These are phyloP conservation scores for Amphirosellinia nigrospora DNA, from an alignment of 495 filamentous ascomycete genomes.

Conservation along the genomic window DNA sequence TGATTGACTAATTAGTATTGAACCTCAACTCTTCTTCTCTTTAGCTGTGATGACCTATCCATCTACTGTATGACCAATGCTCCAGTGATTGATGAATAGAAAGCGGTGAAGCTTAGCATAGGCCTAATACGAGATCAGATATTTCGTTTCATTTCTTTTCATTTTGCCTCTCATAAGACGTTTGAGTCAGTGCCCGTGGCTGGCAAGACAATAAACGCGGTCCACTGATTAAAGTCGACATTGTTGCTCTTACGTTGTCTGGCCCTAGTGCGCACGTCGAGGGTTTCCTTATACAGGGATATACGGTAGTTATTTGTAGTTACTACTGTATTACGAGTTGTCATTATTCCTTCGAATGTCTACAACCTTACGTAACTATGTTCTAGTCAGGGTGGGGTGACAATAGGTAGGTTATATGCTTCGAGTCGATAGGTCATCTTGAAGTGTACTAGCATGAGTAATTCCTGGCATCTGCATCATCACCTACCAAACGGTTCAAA, in stretches of 20 bases:
- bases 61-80: not conserved
- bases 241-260: not conserved
- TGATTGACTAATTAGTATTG: not conserved
- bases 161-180: not conserved
- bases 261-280: not conserved
- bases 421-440: not conserved
- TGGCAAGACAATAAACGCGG: not conserved
- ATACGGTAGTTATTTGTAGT: not conserved
- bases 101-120: not conserved
- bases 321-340: not conserved
- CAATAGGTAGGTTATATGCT: not conserved
- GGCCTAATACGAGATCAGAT: not conserved
- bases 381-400: not conserved
- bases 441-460: not conserved
- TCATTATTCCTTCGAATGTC: not conserved
- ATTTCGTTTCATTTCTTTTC: not conserved
- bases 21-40: not conserved
- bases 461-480: not conserved
- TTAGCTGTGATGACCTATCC: not conserved
- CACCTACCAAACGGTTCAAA: not conserved
- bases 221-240: not conserved
- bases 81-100: not conserved
- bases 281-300: not conserved
- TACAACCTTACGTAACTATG: not conserved
- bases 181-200: not conserved